These are phyloP conservation scores for Penicillium herquei DNA, from an alignment of 495 filamentous ascomycete species.

Conservation along the genomic window DNA sequence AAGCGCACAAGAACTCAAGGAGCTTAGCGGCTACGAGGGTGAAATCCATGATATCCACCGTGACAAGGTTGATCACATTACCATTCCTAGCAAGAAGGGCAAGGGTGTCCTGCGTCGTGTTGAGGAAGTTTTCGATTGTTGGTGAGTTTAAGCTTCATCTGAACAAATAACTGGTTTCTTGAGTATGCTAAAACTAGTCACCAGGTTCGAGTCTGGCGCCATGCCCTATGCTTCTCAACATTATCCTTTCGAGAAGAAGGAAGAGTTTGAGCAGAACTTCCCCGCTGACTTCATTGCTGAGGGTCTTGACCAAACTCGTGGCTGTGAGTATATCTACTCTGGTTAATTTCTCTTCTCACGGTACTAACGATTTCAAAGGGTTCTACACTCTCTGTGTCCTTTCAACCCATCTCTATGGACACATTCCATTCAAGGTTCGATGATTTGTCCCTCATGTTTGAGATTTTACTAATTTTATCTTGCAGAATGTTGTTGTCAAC, in stretches of 20 bases:
- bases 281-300: slow-evolving; percentile 98
- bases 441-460: too few relatives aligned
- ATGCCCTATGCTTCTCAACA: slow-evolving; percentile 96
- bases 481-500: slow-evolving; percentile 92
- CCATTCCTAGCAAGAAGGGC: slow-evolving; percentile 88
- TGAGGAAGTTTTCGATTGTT: slow-evolving; percentile 96
- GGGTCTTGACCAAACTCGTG: slow-evolving; percentile 89
- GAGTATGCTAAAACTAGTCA: too few relatives aligned
- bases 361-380: slow-evolving; percentile 38
- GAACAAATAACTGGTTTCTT: too few relatives aligned
- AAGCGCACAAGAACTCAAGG: slow-evolving; percentile 80
- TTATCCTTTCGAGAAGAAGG: slow-evolving; percentile 92
- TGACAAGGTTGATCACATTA: slow-evolving; percentile 93
- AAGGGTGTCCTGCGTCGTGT: slow-evolving; percentile 81
- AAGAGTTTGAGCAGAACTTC: slow-evolving; percentile 78
- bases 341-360: neutral
- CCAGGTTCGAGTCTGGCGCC: slow-evolving; percentile 77
- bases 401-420: slow-evolving; percentile 86
- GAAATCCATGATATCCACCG: slow-evolving; percentile 90
- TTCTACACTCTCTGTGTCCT: slow-evolving; percentile 93
- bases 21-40: slow-evolving; percentile 80
- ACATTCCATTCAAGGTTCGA: slow-evolving; percentile 64
- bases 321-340: slow-evolving; percentile 23
- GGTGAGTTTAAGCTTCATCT: slow-evolving; percentile 22
- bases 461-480: too few relatives aligned